Percentiles rank a stretch among this genome's conserved stretches.
These are phyloP conservation scores for Aulographum hederae DNA, from an alignment of 2,329 filamentous ascomycete species.

Conservation along the genomic window DNA sequence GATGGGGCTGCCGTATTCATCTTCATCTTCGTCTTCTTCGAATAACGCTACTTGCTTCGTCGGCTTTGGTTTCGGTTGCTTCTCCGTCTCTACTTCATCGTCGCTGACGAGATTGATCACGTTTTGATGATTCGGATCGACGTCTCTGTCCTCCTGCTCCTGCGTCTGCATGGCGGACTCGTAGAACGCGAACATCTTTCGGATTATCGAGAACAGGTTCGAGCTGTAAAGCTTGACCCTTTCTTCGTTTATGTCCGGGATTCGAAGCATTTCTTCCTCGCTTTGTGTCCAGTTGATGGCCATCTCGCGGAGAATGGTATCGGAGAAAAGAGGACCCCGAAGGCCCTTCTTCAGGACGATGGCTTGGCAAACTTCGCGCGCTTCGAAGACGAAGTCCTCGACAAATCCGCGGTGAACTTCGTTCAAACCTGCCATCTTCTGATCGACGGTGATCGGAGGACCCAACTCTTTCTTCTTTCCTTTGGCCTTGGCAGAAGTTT, in stretches of 20 bases:
- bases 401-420: conserved; percentile 46
- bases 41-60: conserved; percentile 4
- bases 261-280: conserved; percentile 41
- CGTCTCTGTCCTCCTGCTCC: conserved; percentile 20
- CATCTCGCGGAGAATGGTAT: conserved; percentile 55
- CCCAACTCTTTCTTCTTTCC: conserved; percentile 27
- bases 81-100: conserved; percentile 13
- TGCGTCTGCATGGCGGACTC: conserved; percentile 23
- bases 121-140: conserved; percentile 29
- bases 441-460: conserved; percentile 40
- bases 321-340: conserved; percentile 44
- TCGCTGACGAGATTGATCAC: conserved; percentile 28
- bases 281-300: conserved; percentile 48
- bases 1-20: conserved; percentile 9
- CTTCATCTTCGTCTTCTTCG: conserved; percentile 6
- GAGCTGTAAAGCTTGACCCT: conserved; percentile 44
- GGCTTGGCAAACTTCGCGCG: conserved; percentile 39
- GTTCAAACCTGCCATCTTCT: conserved; percentile 33
- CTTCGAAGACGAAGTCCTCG: conserved; percentile 44
- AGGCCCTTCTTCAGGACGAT: conserved; percentile 42
- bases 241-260: conserved; percentile 43
- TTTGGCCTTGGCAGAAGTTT: conserved; percentile 17
- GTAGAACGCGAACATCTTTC: conserved; percentile 15
- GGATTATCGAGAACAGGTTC: conserved; percentile 41
- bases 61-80: conserved; percentile 8